phyloP scores from a whole-genome alignment of 73 alveolate species.

The Paramecium octaurelia region DNA sequence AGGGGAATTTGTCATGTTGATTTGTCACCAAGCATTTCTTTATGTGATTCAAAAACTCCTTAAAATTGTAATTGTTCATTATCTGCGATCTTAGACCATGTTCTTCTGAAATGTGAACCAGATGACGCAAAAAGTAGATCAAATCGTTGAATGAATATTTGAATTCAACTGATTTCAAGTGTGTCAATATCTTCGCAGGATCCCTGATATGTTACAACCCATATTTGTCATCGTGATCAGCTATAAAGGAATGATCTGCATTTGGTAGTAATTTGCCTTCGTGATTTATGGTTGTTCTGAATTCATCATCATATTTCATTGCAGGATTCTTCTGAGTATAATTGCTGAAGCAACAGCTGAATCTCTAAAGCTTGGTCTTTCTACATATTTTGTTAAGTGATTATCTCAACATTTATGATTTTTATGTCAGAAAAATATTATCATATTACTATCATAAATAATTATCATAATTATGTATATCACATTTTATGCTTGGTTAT shows the following conservation, averaged over 20 bases:
- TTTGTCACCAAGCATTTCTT: neutral
- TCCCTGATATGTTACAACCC: constrained; percentile 41
- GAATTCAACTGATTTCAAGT: constrained; percentile 20
- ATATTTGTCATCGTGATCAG: constrained; percentile 59
- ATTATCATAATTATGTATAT: neutral
- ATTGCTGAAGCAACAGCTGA: neutral
- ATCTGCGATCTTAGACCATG: constrained; percentile 5
- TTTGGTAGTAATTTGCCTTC: constrained; percentile 10
- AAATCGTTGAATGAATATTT: constrained; percentile 53
- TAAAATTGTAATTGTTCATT: constrained; percentile 27
- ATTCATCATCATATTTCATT: neutral
- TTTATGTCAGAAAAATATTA: neutral
- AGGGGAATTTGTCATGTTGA: constrained; percentile 44
- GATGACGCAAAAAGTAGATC: constrained; percentile 47
- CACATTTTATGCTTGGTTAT: no score
- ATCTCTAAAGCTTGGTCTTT: neutral
- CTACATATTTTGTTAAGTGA: neutral
- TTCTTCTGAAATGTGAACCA: constrained; percentile 46
- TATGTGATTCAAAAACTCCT: constrained; percentile 31
- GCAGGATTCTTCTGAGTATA: neutral
- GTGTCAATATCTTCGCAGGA: constrained; percentile 45
- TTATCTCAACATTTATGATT: neutral
- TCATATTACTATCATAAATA: neutral
- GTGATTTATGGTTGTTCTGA: neutral
- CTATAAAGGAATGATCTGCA: neutral